These are phyloP conservation scores for Xylaria castorea DNA, from an alignment of 495 filamentous ascomycete genomes.

Conservation along the genomic window DNA sequence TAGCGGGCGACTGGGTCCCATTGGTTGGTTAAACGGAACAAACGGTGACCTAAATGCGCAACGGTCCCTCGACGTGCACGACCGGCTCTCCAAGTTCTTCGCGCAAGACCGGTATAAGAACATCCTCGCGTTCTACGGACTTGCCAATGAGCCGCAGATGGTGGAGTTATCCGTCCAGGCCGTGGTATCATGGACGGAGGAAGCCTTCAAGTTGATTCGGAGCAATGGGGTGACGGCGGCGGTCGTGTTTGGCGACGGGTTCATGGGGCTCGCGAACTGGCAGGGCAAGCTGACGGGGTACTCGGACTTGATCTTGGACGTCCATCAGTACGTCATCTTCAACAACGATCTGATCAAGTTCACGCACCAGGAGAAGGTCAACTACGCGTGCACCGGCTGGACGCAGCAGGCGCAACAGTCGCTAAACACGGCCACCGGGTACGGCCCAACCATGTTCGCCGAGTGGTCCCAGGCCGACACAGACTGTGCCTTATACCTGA, in stretches of 20 bases:
- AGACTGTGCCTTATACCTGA: slow-evolving; percentile 87
- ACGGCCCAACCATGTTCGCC: slow-evolving; percentile 95
- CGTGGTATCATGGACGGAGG: slow-evolving; percentile 74
- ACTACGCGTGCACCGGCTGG: slow-evolving; percentile 89
- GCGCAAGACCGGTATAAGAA: slow-evolving; percentile 85
- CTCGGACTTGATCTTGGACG: slow-evolving; percentile 77
- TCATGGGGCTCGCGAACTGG: slow-evolving; percentile 82
- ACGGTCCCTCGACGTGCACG: slow-evolving; percentile 81
- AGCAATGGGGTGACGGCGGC: slow-evolving; percentile 71
- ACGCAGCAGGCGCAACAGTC: slow-evolving; percentile 73
- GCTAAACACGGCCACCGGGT: slow-evolving; percentile 77
- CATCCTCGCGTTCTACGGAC: slow-evolving; percentile 81
- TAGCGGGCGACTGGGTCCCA: slow-evolving; percentile 72
- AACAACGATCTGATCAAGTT: slow-evolving; percentile 75
- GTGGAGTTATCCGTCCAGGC: slow-evolving; percentile 60
- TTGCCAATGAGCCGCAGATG: slow-evolving; percentile 90
- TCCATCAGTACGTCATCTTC: slow-evolving; percentile 93
- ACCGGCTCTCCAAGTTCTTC: slow-evolving; percentile 82
- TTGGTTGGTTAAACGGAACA: slow-evolving; percentile 83
- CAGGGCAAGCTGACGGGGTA: slow-evolving; percentile 67
- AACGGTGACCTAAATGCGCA: slow-evolving; percentile 69
- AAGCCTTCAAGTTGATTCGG: slow-evolving; percentile 68
- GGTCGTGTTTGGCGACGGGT: slow-evolving; percentile 80
- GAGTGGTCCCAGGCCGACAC: slow-evolving; percentile 99
- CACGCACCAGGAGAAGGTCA: slow-evolving; percentile 76